Evolutionary conservation across 768 basidiomycete species (phyloP), one percentile per base, ranked within the genome.

Genomic region (Lactifluus echinatus): DNA sequence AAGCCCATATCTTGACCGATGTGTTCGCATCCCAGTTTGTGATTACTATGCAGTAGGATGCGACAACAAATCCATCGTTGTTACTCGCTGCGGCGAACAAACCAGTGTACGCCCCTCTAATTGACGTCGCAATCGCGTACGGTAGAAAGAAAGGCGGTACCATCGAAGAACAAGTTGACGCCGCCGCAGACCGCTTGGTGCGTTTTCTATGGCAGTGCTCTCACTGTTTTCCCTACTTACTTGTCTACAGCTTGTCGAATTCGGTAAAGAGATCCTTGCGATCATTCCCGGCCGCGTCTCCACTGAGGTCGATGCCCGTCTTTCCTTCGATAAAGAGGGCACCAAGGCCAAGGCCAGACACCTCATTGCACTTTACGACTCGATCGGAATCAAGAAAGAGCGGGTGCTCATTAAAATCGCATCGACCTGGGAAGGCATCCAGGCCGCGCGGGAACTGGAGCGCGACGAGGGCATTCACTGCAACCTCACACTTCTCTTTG

Each of bases 391-490:
- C 76, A 76, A 82, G 70, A 91, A 89, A 75, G 93, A 98, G 42
- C 91, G 96, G 62, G 78, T 99, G 61, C 79, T 99, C 65, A 97
- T 99, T 84, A 99, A 99, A 79, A 97, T 99, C 69, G 96, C 95
- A 29, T 95, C 96, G 39, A 94, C 94, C 47, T 99, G 92, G 90
- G 96, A 98, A 75, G 96, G 96, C 74, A 99, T 99, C 76, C 95
- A 99, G 73, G 96, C 96, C 58, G 96, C 96, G 36, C 85, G 93
- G 62, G 87, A 94, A 73, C 86, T 99, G 64, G 96, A 99, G 78
- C 73, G 80, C 60, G 88, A 95, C 65, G 84, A 96, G 57, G 81
- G 79, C 61, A 98, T 99, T 73, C 94, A 95, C 83, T 97, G 93
- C 80, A 98, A 99, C 77, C 83, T 99, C 64, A 99, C 96, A 50